Evolutionary conservation across 352 stramenopile genomes (phyloP).

Genomic region (Pythium rishiriense): DNA sequence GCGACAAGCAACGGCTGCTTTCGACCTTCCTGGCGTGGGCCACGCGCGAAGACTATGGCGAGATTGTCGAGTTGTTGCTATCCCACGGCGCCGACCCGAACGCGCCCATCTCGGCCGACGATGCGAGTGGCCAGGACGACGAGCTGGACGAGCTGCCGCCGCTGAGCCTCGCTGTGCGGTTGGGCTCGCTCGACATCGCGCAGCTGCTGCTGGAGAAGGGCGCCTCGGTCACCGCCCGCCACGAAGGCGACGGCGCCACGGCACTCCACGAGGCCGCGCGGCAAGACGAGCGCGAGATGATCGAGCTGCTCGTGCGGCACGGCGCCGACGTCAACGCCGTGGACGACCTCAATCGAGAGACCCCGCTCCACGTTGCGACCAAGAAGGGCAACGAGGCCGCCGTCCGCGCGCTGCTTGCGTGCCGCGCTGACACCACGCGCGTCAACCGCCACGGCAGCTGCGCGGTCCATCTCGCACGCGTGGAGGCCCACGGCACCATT

Average conservation of each 20-base stretch:
- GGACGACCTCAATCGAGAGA: constrained; percentile 14
- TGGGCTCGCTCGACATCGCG: constrained; percentile 26
- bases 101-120: background rate
- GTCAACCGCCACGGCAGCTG: constrained; percentile 22
- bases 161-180: constrained; percentile 16
- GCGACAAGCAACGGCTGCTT: background rate
- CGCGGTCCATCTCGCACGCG: constrained; percentile 20
- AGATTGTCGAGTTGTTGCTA: constrained; percentile 23
- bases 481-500: constrained; percentile 15
- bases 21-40: constrained; percentile 3
- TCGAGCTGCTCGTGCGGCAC: constrained; percentile 17
- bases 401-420: constrained; percentile 17
- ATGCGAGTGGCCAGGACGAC: background rate
- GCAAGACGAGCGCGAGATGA: constrained; percentile 24
- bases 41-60: constrained; percentile 22
- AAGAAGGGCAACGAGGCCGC: constrained; percentile 22
- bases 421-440: constrained; percentile 7
- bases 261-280: constrained; percentile 24
- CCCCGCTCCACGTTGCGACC: constrained; percentile 29
- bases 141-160: background rate
- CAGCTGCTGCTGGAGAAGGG: constrained; percentile 20
- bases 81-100: constrained; percentile 21
- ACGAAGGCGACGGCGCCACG: constrained; percentile 1
- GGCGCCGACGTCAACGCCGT: constrained; percentile 19
- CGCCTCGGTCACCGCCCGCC: constrained; percentile 19